Evolutionary conservation across 2,329 filamentous ascomycete genomes (phyloP), one percentile per base, ranked within the genome.

Genomic region (Westerdykella aurantiaca): DNA sequence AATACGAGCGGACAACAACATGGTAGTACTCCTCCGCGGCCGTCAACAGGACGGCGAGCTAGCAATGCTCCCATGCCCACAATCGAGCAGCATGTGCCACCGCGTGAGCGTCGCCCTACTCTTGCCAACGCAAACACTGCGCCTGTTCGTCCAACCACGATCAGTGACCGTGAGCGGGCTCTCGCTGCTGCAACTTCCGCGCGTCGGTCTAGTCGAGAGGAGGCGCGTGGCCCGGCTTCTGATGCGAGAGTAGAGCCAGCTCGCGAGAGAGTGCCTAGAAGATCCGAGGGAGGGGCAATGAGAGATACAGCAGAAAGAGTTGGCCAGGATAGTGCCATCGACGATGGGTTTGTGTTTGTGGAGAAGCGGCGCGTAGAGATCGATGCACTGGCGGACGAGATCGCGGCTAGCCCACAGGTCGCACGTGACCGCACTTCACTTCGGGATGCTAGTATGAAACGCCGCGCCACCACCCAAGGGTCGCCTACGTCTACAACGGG

Each of bases 291-390:
- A 21, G 62, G 61, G 33, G 64, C 63, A 7, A 49, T 67, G 47
- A 64, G 69, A 29, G 71, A 73, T 40, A 76, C 76, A 39, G 74
- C 75, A 34, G 82, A 85, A 51, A 76, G 77, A 37, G 85, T 84
- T 3, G 88, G 87, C 2, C 87, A 95, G 57, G 91, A 97, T 51
- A 82, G 94, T 39, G 86, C 86, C 1, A 86, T 95, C 56, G 90
- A 95, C 63, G 82, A 91, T 52, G 93, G 97, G 53, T 98, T 97
- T 58, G 91, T 98, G 16, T 77, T 97, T 21, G 88, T 98, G 11
- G 93, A 98, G 71, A 95, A 96, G 72, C 83, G 85, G 52, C 86
- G 89, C 16, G 90, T 98, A 10, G 91, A 97, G 66, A 91, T 98
- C 40, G 97, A 98, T 65, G 93, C 93, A 2, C 85, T 98, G 58